Evolutionary conservation across 805 yeast genomes (phyloP), one percentile per base, ranked within the genome.

Genomic region (Wickerhamiella azymoides): DNA sequence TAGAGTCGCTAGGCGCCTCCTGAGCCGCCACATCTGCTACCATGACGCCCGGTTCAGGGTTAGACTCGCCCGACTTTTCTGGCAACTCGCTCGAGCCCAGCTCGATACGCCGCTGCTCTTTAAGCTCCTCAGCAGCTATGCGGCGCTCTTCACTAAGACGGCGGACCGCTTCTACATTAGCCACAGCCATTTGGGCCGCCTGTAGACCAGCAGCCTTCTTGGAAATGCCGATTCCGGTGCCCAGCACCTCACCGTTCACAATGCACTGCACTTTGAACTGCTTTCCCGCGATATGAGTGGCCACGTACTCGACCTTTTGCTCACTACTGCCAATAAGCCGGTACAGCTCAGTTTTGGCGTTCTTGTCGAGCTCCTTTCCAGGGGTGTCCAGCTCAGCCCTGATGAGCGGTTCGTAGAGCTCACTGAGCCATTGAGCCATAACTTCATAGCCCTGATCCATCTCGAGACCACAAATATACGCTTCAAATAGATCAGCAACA

Each of bases 401-500:
- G 39, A 41, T 33, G 10, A 41, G 46, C 2, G 69, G 68, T 36
- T 45, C 50, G 14, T 57, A 58, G n/a, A 66, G 56, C 16, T 52
- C 50, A 7, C 40, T 36, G 9, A 66, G 54, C 67, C 69, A 67
- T 8, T 52, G 28, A 13, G 54, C 53, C 1, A 58, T 61, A 2
- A 50, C 53, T 1, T 45, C 43, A 5, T 54, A 52, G 8, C 65
- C 66, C 11, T 48, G 39, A 33, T 55, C 53, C 7, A 54, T 38
- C 9, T 53, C 71, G 27, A 89, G 62, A 0, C 93, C 98, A 6
- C 95, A 97, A 39, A 92, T 71, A 54, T 89, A 89, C 0, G 97
- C 96, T 63, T 92, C 98, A 59, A 89, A 84, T 0, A 82, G 77
- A 67, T 89, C 98, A 0, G 97, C 95, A 56, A 72, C 73, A 3